Conservation (phyloP, 225 moss, liverwort and hornwort genomes). For the Rhytidiadelphus loreus region DNA sequence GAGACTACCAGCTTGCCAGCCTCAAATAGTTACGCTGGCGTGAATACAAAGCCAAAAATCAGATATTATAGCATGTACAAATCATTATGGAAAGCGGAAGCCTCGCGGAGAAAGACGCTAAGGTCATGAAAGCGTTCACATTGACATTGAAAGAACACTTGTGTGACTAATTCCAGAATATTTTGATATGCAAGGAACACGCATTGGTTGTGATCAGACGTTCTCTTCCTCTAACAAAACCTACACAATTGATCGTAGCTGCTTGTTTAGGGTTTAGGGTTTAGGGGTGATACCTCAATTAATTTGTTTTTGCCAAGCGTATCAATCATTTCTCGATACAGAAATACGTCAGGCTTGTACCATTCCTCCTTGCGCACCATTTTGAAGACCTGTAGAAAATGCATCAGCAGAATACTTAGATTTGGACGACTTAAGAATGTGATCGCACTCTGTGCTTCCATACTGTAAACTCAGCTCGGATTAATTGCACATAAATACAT, state of each 20-base stretch:
- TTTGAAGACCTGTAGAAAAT: conserved; percentile 24
- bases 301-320: conserved; percentile 41
- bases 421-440: not conserved
- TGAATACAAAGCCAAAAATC: not conserved
- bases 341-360: conserved; percentile 51
- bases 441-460: not conserved
- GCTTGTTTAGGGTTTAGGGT: not conserved
- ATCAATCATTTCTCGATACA: conserved; percentile 59
- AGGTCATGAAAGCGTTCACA: not conserved
- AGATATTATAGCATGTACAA: not conserved
- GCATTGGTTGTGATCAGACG: not conserved
- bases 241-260: not conserved
- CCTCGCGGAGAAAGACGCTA: not conserved
- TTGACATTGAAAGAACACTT: not conserved
- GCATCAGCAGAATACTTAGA: not conserved
- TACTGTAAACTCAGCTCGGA: not conserved
- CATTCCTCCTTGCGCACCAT: conserved; percentile 60
- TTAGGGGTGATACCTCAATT: conserved; percentile 17
- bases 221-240: not conserved
- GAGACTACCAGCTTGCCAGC: not conserved
- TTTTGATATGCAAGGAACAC: not conserved
- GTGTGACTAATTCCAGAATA: not conserved
- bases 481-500: not conserved
- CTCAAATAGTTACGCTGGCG: not conserved
- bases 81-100: not conserved